phyloP scores from a whole-genome alignment of 2,329 filamentous ascomycete genomes.

The Coleophoma crateriformis region DNA sequence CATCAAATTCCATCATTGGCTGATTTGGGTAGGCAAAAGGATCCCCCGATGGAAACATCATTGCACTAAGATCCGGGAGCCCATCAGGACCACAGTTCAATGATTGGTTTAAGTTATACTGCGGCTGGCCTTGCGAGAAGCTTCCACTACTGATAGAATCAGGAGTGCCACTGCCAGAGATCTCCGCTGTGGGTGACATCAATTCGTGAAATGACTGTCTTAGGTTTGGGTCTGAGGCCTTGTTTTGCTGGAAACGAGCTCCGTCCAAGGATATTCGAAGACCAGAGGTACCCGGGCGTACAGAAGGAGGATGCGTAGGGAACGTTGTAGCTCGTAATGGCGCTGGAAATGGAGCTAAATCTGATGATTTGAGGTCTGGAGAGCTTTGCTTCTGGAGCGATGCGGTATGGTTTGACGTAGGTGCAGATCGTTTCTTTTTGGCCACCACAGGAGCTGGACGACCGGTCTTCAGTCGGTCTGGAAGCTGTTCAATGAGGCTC shows the following conservation, averaged over 20 bases:
- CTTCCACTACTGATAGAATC: slow-evolving; percentile 14
- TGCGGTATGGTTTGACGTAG: slow-evolving; percentile 32
- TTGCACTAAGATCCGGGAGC: slow-evolving; percentile 64
- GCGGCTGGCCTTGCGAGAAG: slow-evolving; percentile 6
- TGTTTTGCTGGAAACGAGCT: slow-evolving; percentile 15
- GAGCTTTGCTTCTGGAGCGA: slow-evolving; percentile 19
- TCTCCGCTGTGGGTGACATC: slow-evolving; percentile 14
- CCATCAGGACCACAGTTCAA: slow-evolving; percentile 20
- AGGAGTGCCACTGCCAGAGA: slow-evolving; percentile 21
- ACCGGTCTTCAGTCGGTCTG: slow-evolving; percentile 60
- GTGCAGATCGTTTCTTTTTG: slow-evolving; percentile 52
- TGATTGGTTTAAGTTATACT: slow-evolving; percentile 25
- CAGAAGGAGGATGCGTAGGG: slow-evolving; percentile 19
- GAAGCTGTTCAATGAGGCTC: slow-evolving; percentile 79
- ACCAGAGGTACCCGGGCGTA: slow-evolving; percentile 11
- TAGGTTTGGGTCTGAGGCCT: slow-evolving; percentile 19
- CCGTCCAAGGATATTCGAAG: slow-evolving; percentile 22
- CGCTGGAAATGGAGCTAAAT: not conserved
- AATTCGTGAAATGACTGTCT: slow-evolving; percentile 21
- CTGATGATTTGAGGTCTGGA: slow-evolving; percentile 8
- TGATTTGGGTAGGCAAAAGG: slow-evolving; percentile 77
- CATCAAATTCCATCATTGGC: slow-evolving; percentile 57
- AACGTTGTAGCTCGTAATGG: slow-evolving; percentile 19
- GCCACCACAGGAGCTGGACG: slow-evolving; percentile 29
- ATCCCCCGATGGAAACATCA: slow-evolving; percentile 77